phyloP scores from a whole-genome alignment of 129 eudicot species.

The Flaveria linearis region DNA sequence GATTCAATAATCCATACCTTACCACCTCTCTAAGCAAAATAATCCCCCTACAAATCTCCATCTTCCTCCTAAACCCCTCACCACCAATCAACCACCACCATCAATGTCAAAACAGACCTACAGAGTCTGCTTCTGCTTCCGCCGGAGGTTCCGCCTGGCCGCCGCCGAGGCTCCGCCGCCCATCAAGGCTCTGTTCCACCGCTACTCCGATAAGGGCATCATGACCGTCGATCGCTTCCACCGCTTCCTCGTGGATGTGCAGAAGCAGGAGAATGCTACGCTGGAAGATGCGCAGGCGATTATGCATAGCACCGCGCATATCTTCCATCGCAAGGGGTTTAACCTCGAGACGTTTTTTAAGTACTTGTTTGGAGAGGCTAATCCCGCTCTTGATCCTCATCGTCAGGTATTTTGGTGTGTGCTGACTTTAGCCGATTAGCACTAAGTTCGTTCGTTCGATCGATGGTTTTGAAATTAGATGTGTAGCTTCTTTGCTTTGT shows the following conservation, averaged over 20 bases:
- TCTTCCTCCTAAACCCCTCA: background rate
- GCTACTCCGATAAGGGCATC: constrained; percentile 62
- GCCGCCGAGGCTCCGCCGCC: constrained; percentile 74
- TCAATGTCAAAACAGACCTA: constrained; percentile 57
- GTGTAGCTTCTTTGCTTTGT: background rate
- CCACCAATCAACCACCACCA: background rate
- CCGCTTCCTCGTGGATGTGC: constrained; percentile 61
- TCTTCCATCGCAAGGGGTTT: constrained; percentile 64
- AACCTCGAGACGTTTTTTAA: constrained; percentile 73
- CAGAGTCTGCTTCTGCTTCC: constrained; percentile 79
- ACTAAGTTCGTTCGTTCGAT: background rate
- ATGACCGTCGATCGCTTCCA: constrained; percentile 61
- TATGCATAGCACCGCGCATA: constrained; percentile 44
- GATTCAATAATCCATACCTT: constrained; percentile 28
- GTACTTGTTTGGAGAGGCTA: constrained; percentile 63
- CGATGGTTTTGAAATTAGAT: too few relatives aligned
- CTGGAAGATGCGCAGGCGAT: constrained; percentile 70
- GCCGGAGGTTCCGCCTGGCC: constrained; percentile 65
- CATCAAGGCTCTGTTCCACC: constrained; percentile 51
- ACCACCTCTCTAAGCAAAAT: constrained; percentile 19
- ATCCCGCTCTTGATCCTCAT: constrained; percentile 60
- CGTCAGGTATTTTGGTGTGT: constrained; percentile 42
- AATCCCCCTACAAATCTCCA: constrained; percentile 13
- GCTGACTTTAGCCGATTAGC: too few relatives aligned
- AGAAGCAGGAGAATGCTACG: constrained; percentile 55